A percentile compares a stretch with the other conserved stretches of the same genome.
These are phyloP conservation scores for Raphanus hybrid DNA, from an alignment of 441 rosid species.

Conservation along the genomic window DNA sequence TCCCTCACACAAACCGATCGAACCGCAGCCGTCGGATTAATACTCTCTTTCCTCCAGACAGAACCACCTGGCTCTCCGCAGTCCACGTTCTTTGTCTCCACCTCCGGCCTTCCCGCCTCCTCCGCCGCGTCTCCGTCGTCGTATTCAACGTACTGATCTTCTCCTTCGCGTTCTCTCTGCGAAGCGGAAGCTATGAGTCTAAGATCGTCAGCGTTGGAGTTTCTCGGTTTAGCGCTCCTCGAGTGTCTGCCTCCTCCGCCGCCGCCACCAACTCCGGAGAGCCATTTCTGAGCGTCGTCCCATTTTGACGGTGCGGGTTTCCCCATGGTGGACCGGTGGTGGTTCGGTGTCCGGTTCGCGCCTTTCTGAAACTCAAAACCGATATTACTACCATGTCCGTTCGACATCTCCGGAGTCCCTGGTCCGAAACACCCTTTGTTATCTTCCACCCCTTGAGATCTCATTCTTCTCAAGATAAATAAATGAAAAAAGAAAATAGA, in stretches of 20 bases:
- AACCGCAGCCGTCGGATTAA: conserved; percentile 48
- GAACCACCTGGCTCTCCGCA: conserved; percentile 55
- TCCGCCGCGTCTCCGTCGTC: conserved; percentile 50
- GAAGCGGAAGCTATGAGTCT: conserved; percentile 84
- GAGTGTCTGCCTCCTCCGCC: conserved; percentile 44
- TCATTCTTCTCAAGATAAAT: conserved; percentile 49
- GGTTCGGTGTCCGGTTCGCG: conserved; percentile 57
- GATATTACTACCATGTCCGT: conserved; percentile 43
- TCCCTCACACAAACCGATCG: conserved; percentile 85
- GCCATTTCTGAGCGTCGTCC: conserved; percentile 99
- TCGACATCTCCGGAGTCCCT: conserved; percentile 57
- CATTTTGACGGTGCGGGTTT: conserved; percentile 94
- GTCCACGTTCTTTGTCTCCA: conserved; percentile 80
- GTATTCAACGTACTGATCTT: conserved; percentile 48
- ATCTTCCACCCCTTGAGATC: conserved; percentile 68
- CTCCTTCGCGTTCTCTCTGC: conserved; percentile 63
- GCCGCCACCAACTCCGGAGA: conserved; percentile 60
- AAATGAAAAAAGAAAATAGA: conserved; percentile 8
- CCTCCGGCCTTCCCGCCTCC: conserved; percentile 44
- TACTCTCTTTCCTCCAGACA: conserved; percentile 59
- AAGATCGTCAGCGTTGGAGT: conserved; percentile 89
- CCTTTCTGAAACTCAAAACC: conserved; percentile 80
- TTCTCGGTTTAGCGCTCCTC: conserved; percentile 55
- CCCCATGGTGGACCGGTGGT: conserved; percentile 75
- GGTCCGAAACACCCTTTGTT: conserved; percentile 67